phyloP scores from a whole-genome alignment of 2,329 filamentous ascomycete genomes.

The Claviceps capensis region DNA sequence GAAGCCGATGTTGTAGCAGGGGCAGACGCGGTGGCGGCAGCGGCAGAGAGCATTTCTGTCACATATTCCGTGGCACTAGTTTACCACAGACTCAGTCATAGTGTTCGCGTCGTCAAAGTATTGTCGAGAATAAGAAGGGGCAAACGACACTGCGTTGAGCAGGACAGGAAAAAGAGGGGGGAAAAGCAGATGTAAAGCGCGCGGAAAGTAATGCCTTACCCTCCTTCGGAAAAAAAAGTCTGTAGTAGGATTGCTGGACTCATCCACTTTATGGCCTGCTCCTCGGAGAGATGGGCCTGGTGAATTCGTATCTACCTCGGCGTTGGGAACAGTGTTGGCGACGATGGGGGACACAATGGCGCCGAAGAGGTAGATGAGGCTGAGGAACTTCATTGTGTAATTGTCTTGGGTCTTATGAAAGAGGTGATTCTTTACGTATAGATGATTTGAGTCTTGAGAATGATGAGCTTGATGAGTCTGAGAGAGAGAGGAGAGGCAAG shows the following conservation, averaged over 20 bases:
- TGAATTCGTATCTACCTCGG: background rate
- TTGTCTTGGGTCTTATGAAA: background rate
- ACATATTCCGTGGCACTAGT: background rate
- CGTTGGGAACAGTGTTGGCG: background rate
- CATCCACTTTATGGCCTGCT: too few relatives aligned
- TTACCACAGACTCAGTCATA: too few relatives aligned
- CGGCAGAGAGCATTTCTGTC: background rate
- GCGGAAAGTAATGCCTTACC: too few relatives aligned
- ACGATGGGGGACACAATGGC: background rate
- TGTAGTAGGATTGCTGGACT: too few relatives aligned
- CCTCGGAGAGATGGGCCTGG: background rate
- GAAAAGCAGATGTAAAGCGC: too few relatives aligned
- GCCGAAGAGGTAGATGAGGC: background rate
- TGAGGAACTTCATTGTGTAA: background rate
- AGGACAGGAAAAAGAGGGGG: too few relatives aligned
- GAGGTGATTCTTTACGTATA: too few relatives aligned
- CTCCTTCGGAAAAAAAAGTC: background rate
- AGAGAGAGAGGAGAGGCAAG: background rate
- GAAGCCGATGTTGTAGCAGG: background rate
- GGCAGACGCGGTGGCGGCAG: background rate
- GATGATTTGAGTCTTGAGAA: background rate
- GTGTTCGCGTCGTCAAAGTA: too few relatives aligned
- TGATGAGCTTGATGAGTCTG: background rate
- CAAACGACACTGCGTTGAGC: too few relatives aligned
- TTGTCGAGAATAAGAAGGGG: too few relatives aligned